Evolutionary conservation across 2,329 filamentous ascomycete species (phyloP).

Genomic region (Dactylellina sp.): DNA sequence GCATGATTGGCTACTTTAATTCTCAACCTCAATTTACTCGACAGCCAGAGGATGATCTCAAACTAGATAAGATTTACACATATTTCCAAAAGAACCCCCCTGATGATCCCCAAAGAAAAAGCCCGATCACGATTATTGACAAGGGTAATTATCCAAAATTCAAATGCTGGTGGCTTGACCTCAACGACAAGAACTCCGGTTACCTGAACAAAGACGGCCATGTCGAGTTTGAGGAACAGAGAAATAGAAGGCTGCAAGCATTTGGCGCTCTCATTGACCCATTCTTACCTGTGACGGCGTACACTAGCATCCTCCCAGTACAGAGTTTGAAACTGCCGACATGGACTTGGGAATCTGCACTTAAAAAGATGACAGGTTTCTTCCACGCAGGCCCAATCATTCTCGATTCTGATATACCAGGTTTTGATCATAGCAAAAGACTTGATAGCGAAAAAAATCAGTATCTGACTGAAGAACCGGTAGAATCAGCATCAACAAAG

Average conservation of each 20-base stretch:
- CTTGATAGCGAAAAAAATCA: slow-evolving; percentile 19
- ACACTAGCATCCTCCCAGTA: slow-evolving; percentile 62
- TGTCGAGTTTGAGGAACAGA: neutral
- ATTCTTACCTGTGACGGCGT: slow-evolving; percentile 63
- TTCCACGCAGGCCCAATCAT: slow-evolving; percentile 64
- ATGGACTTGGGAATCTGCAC: slow-evolving; percentile 64
- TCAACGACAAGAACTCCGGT: slow-evolving; percentile 2
- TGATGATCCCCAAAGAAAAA: slow-evolving; percentile 1
- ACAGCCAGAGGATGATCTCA: slow-evolving; percentile 54
- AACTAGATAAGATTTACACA: slow-evolving; percentile 61
- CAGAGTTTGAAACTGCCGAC: slow-evolving; percentile 61
- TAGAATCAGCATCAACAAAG: neutral
- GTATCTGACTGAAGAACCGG: slow-evolving; percentile 7
- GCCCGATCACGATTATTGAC: slow-evolving; percentile 37
- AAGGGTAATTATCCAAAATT: slow-evolving; percentile 60
- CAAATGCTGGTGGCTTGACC: slow-evolving; percentile 8
- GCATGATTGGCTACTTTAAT: slow-evolving; percentile 65
- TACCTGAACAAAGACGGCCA: neutral
- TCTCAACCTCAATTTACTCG: neutral
- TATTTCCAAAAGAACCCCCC: slow-evolving; percentile 45
- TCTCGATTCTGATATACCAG: slow-evolving; percentile 59
- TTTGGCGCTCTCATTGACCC: slow-evolving; percentile 64
- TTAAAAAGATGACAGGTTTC: slow-evolving; percentile 65
- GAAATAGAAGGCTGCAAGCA: neutral
- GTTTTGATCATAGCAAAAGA: slow-evolving; percentile 4